Conservation (phyloP, 768 basidiomycete species). For the Lactifluus rugatus region DNA sequence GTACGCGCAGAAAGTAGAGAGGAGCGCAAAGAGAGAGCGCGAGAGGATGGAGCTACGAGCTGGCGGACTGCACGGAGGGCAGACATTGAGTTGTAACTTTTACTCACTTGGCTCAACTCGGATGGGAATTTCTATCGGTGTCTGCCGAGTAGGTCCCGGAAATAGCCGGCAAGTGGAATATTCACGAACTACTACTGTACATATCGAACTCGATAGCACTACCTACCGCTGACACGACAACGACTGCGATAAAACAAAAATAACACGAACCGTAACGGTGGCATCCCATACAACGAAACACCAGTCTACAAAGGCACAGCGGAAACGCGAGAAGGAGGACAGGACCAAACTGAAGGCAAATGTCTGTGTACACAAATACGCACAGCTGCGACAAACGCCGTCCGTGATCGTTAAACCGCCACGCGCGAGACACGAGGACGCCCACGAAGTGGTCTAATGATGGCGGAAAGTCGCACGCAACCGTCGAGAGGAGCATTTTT, state of each 20-base stretch:
- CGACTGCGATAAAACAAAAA: too few species aligned
- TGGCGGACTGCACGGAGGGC: slow-evolving; percentile 52
- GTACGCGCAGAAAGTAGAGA: slow-evolving; percentile 20
- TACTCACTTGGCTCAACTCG: too few species aligned
- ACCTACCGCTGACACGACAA: too few species aligned
- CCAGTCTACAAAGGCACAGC: too few species aligned
- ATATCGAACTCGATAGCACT: too few species aligned
- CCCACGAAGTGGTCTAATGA: slow-evolving; percentile 17
- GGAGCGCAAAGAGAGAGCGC: slow-evolving; percentile 26
- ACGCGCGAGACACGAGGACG: slow-evolving; percentile 3
- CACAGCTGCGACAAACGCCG: neutral
- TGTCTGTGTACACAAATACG: neutral
- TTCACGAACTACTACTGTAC: too few species aligned
- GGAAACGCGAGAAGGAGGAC: neutral
- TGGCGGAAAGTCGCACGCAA: neutral
- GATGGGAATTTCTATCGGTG: too few species aligned
- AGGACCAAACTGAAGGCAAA: neutral
- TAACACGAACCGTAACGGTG: too few species aligned
- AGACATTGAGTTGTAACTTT: slow-evolving; percentile 43
- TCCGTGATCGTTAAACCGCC: slow-evolving; percentile 17
- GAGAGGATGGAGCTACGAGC: slow-evolving; percentile 36
- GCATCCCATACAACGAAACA: too few species aligned
- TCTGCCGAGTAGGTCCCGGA: too few species aligned
- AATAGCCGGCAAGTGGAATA: too few species aligned
- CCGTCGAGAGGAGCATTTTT: neutral